Base-by-base conservation (phyloP, 73 alveolate species). In the Paraurostyla sp. region DNA sequence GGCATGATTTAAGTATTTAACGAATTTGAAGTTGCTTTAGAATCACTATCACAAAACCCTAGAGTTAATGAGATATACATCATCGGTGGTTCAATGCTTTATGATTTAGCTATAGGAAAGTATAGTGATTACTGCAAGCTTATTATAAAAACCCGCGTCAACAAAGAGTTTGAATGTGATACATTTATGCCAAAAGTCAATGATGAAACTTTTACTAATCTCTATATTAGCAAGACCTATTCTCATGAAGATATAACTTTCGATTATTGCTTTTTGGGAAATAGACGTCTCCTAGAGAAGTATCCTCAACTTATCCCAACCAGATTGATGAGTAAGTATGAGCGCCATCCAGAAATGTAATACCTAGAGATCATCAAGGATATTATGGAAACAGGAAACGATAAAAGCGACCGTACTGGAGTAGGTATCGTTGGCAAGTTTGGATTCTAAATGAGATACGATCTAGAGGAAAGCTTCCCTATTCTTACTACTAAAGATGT, bases 401-500 rank as follows among this genome's bases (percentile, higher is more conserved):
- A 58, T 0, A 86, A 85, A 58, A 93, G 57, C 7, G 98, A 96
- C 71, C 60, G 99, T 51, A 93, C 98, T 32, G 97, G 97, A 50
- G 95, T 88, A 6, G 99, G 99, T 18, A 96, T 98, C 27, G 76
- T 91, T n/a, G 85, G 97, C 35, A 63, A 92, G 78, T 97, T 97
- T 75, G 99, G 99, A 9, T 84, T 91, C 48, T 73, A 82, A 75
- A 94, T 96, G 98, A 94, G 99, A 38, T 97, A 83, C 86, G 95
- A 97, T 80, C 89, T 97, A 41, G 65, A 86, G 33, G 84, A 97
- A 80, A 85, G 97, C 59, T 97, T 97, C 96, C 99, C 99, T 0
- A 90, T 97, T 57, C 91, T 97, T 63, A 97, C 99, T 13, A 97
- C 99, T 27, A 97, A 97, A 91, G 93, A 92, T 25, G 98, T 94